Base-by-base conservation (phyloP, 345 rosid species). In the Alliaria petiolata region DNA sequence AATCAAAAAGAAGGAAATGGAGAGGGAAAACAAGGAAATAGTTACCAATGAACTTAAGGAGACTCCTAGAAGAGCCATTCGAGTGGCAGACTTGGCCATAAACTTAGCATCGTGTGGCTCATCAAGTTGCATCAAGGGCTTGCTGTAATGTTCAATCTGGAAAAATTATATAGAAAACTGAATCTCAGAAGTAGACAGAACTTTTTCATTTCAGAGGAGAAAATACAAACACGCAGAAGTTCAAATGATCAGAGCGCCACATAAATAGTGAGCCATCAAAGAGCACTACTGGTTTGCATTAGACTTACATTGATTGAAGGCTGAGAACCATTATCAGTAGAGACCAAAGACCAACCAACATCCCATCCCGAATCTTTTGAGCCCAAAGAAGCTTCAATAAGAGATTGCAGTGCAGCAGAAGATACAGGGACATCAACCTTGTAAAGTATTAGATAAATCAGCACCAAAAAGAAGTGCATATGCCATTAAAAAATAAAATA, bases 341-440 rank as follows among this genome's bases (percentile, higher is more conserved):
- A 81, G 49, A 87, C 88, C 67, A 91, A 64, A 65, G 97, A 95
- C 99, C 99, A 91, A 69, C 99, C 99, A 65, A 85, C 72, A 81
- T 95, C 97, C 97, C 97, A 95, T 67, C 85, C 90, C 57, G 85
- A 85, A 68, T 85, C 92, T 43, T 60, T 43, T 39, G 85, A 81
- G 66, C 93, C 85, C 19, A 81, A 83, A 76, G 95, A 91, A 78
- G 88, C 80, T 78, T 89, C 89, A 62, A 87, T 53, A 57, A 95
- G 85, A 59, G 95, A 86, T 80, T 84, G 85, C 38, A 95, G 82
- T 54, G 96, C 88, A 75, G 45, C 46, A 77, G 95, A 80, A 61
- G 97, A 86, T 65, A 26, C 77, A 76, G 93, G 87, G 71, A 88
- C 87, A 78, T 95, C 95, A 80, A 86, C 97, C 97, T 91, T 83